phyloP scores from a whole-genome alignment of 2,329 filamentous ascomycete species.

The Scedosporium dehoogii region DNA sequence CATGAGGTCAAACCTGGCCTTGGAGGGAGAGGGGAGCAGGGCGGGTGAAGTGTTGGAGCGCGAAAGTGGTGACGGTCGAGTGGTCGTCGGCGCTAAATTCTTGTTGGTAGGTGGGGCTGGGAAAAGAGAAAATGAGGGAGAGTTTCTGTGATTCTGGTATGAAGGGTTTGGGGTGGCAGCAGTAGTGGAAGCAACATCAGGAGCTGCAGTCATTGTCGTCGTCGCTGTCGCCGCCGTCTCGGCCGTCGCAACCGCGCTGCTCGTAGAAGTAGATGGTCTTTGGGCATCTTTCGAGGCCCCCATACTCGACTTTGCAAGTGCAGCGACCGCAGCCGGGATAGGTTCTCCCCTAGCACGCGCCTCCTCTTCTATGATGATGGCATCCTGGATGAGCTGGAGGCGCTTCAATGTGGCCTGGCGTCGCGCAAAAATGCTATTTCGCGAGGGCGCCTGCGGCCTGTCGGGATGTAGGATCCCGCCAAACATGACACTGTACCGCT shows the following conservation, averaged over 20 bases:
- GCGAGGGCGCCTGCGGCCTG: constrained; percentile 13
- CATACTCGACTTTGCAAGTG: background rate
- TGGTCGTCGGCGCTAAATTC: background rate
- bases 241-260: background rate
- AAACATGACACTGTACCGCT: constrained; percentile 94
- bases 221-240: background rate
- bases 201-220: background rate
- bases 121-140: constrained; percentile 36
- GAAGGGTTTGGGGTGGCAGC: background rate
- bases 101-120: constrained; percentile 23
- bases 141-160: constrained; percentile 13
- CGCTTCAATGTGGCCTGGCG: constrained; percentile 50
- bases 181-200: background rate
- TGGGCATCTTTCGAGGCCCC: background rate
- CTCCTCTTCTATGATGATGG: constrained; percentile 8
- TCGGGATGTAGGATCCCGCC: constrained; percentile 52
- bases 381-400: constrained; percentile 42
- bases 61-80: constrained; percentile 1
- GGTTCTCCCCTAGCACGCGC: constrained; percentile 2
- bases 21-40: constrained; percentile 1
- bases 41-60: constrained; percentile 3
- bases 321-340: background rate
- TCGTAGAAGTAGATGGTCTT: background rate
- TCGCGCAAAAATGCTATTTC: constrained; percentile 38
- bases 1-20: constrained; percentile 1